Percentiles rank a stretch among this genome's conserved stretches.
Conservation (phyloP, 257 asterid species). For the Haberlea rhodopensis region DNA sequence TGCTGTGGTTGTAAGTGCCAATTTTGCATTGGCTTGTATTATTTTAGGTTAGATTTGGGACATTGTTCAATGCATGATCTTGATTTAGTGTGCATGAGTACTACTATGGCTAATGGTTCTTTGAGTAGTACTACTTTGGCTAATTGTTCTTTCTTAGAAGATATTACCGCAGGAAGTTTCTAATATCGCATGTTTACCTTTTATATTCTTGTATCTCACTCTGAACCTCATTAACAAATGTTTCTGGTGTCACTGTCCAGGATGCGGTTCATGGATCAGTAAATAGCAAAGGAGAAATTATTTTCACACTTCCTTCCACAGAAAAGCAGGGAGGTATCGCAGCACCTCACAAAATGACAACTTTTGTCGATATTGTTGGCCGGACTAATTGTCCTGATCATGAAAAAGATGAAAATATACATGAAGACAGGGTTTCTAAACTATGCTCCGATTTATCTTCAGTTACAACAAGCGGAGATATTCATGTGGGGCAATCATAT, state of each 20-base stretch:
- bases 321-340: constrained; percentile 50
- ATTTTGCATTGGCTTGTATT: constrained; percentile 16
- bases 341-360: constrained; percentile 48
- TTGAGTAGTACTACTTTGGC: too few species aligned
- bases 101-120: neutral
- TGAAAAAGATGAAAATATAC: constrained; percentile 48
- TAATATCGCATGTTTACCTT: neutral
- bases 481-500: constrained; percentile 27
- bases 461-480: constrained; percentile 30
- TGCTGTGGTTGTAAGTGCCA: constrained; percentile 48
- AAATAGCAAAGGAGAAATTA: constrained; percentile 32
- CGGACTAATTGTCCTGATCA: constrained; percentile 47
- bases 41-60: constrained; percentile 9
- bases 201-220: constrained; percentile 13
- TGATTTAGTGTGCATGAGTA: neutral
- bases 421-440: constrained; percentile 35
- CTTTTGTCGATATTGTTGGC: constrained; percentile 88
- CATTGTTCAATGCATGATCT: neutral
- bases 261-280: constrained; percentile 40
- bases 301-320: constrained; percentile 32
- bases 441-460: constrained; percentile 39
- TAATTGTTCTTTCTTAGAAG: neutral
- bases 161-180: neutral
- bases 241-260: constrained; percentile 36
- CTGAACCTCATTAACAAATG: constrained; percentile 12